Conservation (phyloP, 2,329 filamentous ascomycete species). For the Arachnopeziza araneosa region DNA sequence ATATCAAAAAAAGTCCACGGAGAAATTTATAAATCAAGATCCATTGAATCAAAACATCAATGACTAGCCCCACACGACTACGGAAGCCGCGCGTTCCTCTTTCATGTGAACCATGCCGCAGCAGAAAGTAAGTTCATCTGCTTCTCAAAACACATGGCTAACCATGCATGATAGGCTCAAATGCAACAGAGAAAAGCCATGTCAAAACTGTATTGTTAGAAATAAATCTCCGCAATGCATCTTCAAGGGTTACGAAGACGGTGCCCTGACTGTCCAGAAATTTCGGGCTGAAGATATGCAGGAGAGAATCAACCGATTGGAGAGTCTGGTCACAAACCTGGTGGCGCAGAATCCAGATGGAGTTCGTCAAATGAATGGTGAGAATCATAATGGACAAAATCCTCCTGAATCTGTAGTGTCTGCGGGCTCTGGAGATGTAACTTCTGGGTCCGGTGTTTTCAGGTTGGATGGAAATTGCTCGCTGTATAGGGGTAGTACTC, state of each 20-base stretch:
- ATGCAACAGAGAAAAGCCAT: conserved; percentile 84
- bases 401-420: conserved; percentile 33
- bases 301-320: conserved; percentile 30
- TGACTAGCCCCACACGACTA: conserved; percentile 2
- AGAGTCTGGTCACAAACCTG: conserved; percentile 37
- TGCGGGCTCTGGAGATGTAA: neutral
- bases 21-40: neutral
- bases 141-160: neutral
- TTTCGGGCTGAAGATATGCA: conserved; percentile 81
- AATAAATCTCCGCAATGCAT: conserved; percentile 72
- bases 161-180: conserved; percentile 53
- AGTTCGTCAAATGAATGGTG: conserved; percentile 10
- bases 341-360: conserved; percentile 45
- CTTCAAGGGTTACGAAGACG: conserved; percentile 59
- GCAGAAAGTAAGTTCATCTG: conserved; percentile 14
- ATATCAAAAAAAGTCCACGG: conserved; percentile 3
- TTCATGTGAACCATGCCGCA: conserved; percentile 19
- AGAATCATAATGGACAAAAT: conserved; percentile 22
- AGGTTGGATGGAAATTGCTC: conserved; percentile 46
- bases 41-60: neutral
- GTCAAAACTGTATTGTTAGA: conserved; percentile 87
- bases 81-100: conserved; percentile 15
- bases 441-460: neutral
- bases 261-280: conserved; percentile 65
- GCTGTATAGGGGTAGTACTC: conserved; percentile 63